Conservation (phyloP, 1,284 basidiomycete genomes). For the Leccinum fallax region DNA sequence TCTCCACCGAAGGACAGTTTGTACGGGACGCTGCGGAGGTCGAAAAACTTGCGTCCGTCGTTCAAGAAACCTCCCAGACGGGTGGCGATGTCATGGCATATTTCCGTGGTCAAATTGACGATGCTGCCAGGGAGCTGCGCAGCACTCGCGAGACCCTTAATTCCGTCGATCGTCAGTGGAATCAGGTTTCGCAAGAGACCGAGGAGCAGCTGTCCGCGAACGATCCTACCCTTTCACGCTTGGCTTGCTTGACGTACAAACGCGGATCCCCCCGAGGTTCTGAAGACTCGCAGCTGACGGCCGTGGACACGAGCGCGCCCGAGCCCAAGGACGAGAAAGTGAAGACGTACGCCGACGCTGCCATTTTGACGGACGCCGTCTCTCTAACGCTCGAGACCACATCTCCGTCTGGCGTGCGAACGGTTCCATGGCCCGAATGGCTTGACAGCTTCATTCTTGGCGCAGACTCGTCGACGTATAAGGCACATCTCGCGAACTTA, state of each 20-base stretch:
- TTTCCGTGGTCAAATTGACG: constrained; percentile 53
- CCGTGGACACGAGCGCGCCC: constrained; percentile 34
- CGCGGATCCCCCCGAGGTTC: constrained; percentile 44
- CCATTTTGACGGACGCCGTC: constrained; percentile 26
- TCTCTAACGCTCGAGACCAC: constrained; percentile 25
- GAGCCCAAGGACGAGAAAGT: constrained; percentile 23
- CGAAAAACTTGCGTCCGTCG: constrained; percentile 44
- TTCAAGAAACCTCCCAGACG: constrained; percentile 50
- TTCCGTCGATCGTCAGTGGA: constrained; percentile 40
- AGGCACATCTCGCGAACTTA: constrained; percentile 38
- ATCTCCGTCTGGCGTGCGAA: constrained; percentile 27
- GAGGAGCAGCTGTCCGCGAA: constrained; percentile 39
- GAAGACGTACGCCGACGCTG: constrained; percentile 26
- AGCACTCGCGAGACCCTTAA: constrained; percentile 47
- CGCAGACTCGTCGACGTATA: constrained; percentile 39
- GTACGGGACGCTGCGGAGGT: constrained; percentile 40
- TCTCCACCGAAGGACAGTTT: constrained; percentile 45
- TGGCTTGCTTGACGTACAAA: constrained; percentile 36
- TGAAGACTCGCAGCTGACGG: constrained; percentile 57
- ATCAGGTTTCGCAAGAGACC: constrained; percentile 45
- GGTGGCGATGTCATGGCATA: constrained; percentile 47
- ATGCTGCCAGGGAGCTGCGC: constrained; percentile 50
- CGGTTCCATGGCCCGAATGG: constrained; percentile 43
- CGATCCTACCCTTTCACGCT: constrained; percentile 29
- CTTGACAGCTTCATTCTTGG: constrained; percentile 37